Evolutionary conservation across 2,329 filamentous ascomycete species (phyloP), one percentile per base, ranked within the genome.

Genomic region (Phialophora chinensis): DNA sequence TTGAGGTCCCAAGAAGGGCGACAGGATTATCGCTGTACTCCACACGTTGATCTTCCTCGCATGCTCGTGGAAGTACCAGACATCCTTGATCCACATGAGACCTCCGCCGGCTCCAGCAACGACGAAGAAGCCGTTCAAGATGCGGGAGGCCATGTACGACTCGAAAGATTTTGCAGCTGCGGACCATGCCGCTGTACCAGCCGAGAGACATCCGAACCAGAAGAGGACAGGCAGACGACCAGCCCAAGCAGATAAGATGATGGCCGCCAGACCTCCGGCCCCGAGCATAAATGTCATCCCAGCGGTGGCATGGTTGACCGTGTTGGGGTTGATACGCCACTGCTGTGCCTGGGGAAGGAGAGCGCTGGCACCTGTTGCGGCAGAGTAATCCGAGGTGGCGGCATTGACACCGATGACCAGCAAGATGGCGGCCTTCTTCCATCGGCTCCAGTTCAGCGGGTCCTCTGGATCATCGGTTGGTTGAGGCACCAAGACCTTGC

Each of bases 31-130:
- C n/a, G 72, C 70, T 10, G 74, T 74, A 11, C 73, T 75, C 82
- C 77, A 78, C 49, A 78, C 72, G 60, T 78, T 78, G 72, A 80
- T 79, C 59, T 72, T 71, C 11, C 69, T 61, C 3, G 77, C 73
- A 42, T 83, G 78, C 67, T 87, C 81, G 70, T 88, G 86, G 74
- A 87, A 86, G 77, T 86, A 87, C 77, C 86, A 88, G 65, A 86
- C 79, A 73, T 88, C 86, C 62, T 86, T 83, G 72, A 86, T 82
- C 72, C 83, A 83, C 70, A 84, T 82, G 60, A 87, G 76, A 10
- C 82, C 83, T 17, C 74, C 74, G 14, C 72, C 74, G 10, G 74
- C 72, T 6, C 70, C 74, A 10, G 71, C 79, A 4, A 82, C 83
- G 38, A 78, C 78, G 73, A 84, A 84, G 68, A 84, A 80, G 23